Percentiles rank a stretch among this genome's conserved stretches.
These are phyloP conservation scores for Blastobotrys muscicola DNA, from an alignment of 805 yeast species.

Conservation along the genomic window DNA sequence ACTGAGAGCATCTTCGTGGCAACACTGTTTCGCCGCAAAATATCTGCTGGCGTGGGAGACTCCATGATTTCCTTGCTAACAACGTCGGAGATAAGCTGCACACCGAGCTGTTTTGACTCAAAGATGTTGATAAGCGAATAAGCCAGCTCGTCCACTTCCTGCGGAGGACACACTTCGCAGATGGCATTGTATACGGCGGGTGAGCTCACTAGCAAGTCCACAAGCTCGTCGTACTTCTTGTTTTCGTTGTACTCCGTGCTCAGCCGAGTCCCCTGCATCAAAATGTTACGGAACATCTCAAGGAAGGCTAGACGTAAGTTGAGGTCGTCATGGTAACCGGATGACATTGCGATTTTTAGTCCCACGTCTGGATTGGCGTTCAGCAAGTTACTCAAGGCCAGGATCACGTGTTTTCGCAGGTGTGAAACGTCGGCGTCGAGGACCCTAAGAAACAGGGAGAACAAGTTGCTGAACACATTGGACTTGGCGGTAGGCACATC, in stretches of 20 bases:
- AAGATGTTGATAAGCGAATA: slow-evolving; percentile 51
- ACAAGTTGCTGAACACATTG: slow-evolving; percentile 37
- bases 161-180: slow-evolving; percentile 53
- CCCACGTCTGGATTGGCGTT: slow-evolving; percentile 72
- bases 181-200: slow-evolving; percentile 14
- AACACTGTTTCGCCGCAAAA: slow-evolving; percentile 71
- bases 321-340: slow-evolving; percentile 63
- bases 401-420: slow-evolving; percentile 53
- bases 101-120: slow-evolving; percentile 29
- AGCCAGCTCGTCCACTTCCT: slow-evolving; percentile 64
- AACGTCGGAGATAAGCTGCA: slow-evolving; percentile 40
- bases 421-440: slow-evolving; percentile 27
- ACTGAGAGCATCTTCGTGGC: slow-evolving; percentile 69
- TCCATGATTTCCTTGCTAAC: slow-evolving; percentile 53
- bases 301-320: slow-evolving; percentile 63
- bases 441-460: slow-evolving; percentile 38
- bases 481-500: slow-evolving; percentile 28
- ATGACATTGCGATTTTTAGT: slow-evolving; percentile 60
- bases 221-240: slow-evolving; percentile 16
- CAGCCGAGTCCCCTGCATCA: slow-evolving; percentile 28
- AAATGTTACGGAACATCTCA: slow-evolving; percentile 65
- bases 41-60: slow-evolving; percentile 57
- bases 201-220: slow-evolving; percentile 6
- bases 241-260: slow-evolving; percentile 13
- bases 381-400: slow-evolving; percentile 57